Evolutionary conservation across 495 filamentous ascomycete species (phyloP), one percentile per base, ranked within the genome.

Genomic region (Hypoxylon cercidicola): DNA sequence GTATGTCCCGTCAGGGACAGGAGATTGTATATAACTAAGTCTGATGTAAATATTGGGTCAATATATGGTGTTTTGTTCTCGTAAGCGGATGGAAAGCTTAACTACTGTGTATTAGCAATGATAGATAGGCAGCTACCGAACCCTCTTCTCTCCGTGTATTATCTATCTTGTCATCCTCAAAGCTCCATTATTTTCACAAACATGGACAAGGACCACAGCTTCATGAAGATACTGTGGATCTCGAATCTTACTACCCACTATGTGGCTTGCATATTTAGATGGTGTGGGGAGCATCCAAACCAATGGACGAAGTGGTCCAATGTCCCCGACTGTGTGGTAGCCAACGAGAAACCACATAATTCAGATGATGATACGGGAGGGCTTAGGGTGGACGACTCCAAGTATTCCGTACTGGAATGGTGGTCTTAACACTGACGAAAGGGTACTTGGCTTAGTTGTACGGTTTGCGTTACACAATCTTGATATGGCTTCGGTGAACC

Each of bases 401-500:
- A 20, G 4, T 19, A 54, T 30, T 44, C 47, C 16, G 13, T 28
- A 20, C 13, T 16, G 32, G 18, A 21, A 40, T 3, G 52, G 16
- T 18, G 41, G 46, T 52, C 46, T 3, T 25, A 11, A 44, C 48
- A 44, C 57, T 46, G 45, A 56, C 28, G 20, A 20, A 11, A 11
- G 13, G 35, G 43, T 11, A 21, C 28, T 50, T 47, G 43, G 49
- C 50, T 47, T 20, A 19, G 48, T 60, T 40, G 19, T 60, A 47
- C 19, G 37, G 54, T 41, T 40, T 18, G 35, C 43, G 60, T 58
- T 16, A 55, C 40, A 62, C 58, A 62, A 28, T 54, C 25, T 56
- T 51, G 43, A 55, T 49, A 28, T 44, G 3, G 28, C 59, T 60
- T 64, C 65, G 65, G 65, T 68, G 54, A 55, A 58, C 43, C 32